A percentile compares a stretch with the other conserved stretches of the same genome.
These are phyloP conservation scores for Diutina catenulata DNA, from an alignment of 1,139 yeast species.

Conservation along the genomic window DNA sequence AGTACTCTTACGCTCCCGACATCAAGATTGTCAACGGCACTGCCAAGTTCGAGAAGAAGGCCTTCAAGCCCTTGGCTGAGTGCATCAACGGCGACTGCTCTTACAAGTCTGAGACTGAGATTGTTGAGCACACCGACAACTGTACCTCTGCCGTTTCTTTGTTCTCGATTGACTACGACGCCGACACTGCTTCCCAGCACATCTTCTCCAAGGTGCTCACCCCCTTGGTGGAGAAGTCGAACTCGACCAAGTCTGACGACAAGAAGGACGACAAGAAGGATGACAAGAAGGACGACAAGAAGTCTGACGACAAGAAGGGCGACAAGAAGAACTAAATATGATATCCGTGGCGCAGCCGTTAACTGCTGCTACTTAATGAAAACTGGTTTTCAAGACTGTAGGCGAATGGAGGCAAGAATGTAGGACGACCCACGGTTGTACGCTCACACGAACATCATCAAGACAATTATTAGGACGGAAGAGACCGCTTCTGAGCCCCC, in stretches of 20 bases:
- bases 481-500: too few relatives aligned
- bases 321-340: too few relatives aligned
- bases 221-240: not conserved
- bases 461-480: too few relatives aligned
- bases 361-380: too few relatives aligned
- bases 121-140: slow-evolving; percentile 8
- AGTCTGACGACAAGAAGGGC: not conserved
- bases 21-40: slow-evolving; percentile 8
- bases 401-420: too few relatives aligned
- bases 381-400: too few relatives aligned
- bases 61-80: not conserved
- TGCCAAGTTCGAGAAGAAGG: not conserved
- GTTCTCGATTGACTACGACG: slow-evolving; percentile 33
- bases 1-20: slow-evolving; percentile 18
- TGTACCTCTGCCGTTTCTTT: slow-evolving; percentile 27
- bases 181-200: slow-evolving; percentile 8
- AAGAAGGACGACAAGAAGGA: not conserved
- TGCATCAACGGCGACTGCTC: slow-evolving; percentile 25
- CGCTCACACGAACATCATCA: too few relatives aligned
- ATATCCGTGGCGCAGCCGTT: too few relatives aligned
- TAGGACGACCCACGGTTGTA: too few relatives aligned
- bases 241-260: not conserved
- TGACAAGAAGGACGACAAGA: not conserved
- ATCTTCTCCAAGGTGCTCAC: not conserved
- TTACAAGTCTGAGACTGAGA: slow-evolving; percentile 24